Evolutionary conservation across 805 yeast species (phyloP), one percentile per base, ranked within the genome.

Genomic region (Metschnikowia chrysomelidarum): DNA sequence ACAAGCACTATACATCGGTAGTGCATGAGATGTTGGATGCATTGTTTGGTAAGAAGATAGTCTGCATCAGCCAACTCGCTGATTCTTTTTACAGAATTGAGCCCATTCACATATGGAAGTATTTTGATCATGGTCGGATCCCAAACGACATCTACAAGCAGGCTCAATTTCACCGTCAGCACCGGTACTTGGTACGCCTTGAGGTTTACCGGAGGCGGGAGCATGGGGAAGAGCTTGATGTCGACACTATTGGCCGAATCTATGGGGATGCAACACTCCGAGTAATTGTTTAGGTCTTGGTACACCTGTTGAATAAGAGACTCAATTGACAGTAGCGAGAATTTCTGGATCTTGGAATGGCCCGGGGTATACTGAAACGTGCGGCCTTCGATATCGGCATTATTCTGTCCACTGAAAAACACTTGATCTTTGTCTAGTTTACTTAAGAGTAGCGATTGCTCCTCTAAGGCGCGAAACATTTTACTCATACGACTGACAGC

Each of bases 51-150:
- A 32, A 91, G 66, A 13, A 72, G 66, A 46, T 79, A 80, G 53
- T 88, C 94, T 24, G 96, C 82, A 50, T 85, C 79, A 2, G 96
- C 87, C 33, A 88, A 59, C 33, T 78, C 76, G 13, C 95, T 77
- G 24, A 94, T 91, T 36, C 74, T 72, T 23, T 78, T 70, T 13
- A 93, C 78, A 5, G 93, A 85, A 56, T 91, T 91, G 31, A 88
- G 69, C 1, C 99, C 98, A 51, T 93, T 78, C 32, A 93, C 87
- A 47, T 70, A 83, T 0, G 96, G 96, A 8, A 87, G 62, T 16
- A 93, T 85, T 47, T 84, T 82, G 29, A 87, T 68, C 93, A 93
- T 83, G 2, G 98, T 91, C 1, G 97, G 97, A 59, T 93, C 98
- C 97, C 98, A 93, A 50, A 85, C 82, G 7, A 85, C 82, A 58